Evolutionary conservation across 768 basidiomycete genomes (phyloP), one percentile per base, ranked within the genome.

Genomic region (Tephrocybe sp.): DNA sequence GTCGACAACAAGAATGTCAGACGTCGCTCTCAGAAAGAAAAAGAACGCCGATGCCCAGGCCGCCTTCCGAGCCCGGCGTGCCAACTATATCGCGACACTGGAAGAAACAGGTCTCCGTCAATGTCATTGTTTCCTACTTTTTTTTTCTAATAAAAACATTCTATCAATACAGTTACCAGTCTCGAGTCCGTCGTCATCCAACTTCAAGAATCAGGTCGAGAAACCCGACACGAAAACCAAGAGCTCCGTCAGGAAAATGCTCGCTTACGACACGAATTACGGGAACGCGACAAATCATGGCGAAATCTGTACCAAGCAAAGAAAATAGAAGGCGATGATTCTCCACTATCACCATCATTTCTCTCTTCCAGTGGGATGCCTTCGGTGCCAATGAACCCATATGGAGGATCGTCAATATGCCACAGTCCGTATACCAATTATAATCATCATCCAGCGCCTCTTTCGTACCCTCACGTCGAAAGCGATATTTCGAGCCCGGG

Each of bases 11-110:
- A 76, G 77, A 54, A 64, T 83, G 64, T 76, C 83, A 56, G 85
- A 88, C 66, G 77, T 85, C 11, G 83, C 84, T 27, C 74, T 87
- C 59, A 73, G 88, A 56, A 90, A 89, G 73, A 89, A 88, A 75
- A 92, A 92, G 72, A 92, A 92, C 60, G 90, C 90, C 29, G 87
- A 91, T 62, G 90, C 90, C 2, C 90, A 92, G 69, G 89, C 90
- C 46, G 88, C 88, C 51, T 91, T 91, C 66, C 76, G 88, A 55
- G 86, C 85, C 42, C 71, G 88, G 57, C 78, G 90, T 56, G 88
- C 87, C 42, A 91, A 88, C 67, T 92, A 92, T 65, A 92, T 92
- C 62, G 82, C 86, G 36, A 91, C 88, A 11, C 79, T 92, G 54
- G 90, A 92, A 66, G 89, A 89, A 64, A 89, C 89, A 73, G 82